Evolutionary conservation across 2,329 filamentous ascomycete genomes (phyloP), one percentile per base, ranked within the genome.

Genomic region (Penicillium concentricum): DNA sequence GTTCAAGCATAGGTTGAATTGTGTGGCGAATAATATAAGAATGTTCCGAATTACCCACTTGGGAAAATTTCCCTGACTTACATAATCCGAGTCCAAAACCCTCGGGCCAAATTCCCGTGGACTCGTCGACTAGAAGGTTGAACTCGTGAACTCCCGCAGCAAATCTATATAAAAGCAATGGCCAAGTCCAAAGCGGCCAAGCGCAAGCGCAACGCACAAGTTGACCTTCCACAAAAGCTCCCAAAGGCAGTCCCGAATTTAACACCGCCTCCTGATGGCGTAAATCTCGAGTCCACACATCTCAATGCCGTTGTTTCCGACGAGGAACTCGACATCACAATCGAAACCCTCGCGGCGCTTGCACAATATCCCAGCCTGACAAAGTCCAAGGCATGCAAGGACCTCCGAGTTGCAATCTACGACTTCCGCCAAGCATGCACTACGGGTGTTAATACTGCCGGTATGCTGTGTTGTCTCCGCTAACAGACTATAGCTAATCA

Each of bases 341-440:
- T 88, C 54, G 87, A 89, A 32, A 89, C 86, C 0, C 78, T 90
- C 28, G 77, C 75, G 2, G 79, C 82, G 0, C 78, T 89, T 12
- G 74, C 85, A 0, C 73, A 82, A 56, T 81, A 88, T 60, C 87
- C 87, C 0, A 74, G 72, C 22, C 67, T 89, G 22, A 88, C 87
- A 69, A 90, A 90, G 71, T 84, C 85, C 0, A 89, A 88, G 66
- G 80, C 79, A 24, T 90, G 87, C 74, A 87, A 84, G 65, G 84
- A 87, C 46, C 74, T 90, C 2, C 79, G 87, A 20, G 83, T 82
- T 4, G 87, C 87, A 5, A 86, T 88, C 8, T 88, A 88, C 65
- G 84, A 86, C 20, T 90, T 90, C 57, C 82, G 86, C 1, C 83
- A 88, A 69, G 84, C 86, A 16, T 89, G 86, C 63, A 87, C 84